A percentile compares a stretch with the other conserved stretches of the same genome.
phyloP scores from a whole-genome alignment of 805 yeast genomes.

The Gaillardinia entomophila region DNA sequence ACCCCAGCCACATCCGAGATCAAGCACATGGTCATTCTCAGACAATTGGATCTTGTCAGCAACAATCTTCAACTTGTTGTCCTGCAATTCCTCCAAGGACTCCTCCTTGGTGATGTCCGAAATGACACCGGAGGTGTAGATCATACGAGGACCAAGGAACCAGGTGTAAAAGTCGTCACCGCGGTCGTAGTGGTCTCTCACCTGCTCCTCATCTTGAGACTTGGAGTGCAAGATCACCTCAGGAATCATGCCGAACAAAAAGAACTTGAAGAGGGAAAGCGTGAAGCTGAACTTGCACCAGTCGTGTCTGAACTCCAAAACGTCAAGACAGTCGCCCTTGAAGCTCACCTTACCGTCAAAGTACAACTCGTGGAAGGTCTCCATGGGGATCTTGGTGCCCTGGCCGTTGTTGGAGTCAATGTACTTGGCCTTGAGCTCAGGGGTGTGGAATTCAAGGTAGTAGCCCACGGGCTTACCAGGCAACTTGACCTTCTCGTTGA shows the following conservation, averaged over 20 bases:
- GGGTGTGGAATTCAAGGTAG: slow-evolving; percentile 78
- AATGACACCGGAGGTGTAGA: slow-evolving; percentile 84
- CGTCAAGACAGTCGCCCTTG: slow-evolving; percentile 82
- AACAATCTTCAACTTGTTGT: slow-evolving; percentile 80
- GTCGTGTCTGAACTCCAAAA: slow-evolving; percentile 83
- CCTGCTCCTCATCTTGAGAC: slow-evolving; percentile 95
- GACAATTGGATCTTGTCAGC: slow-evolving; percentile 78
- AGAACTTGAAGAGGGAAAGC: slow-evolving; percentile 66
- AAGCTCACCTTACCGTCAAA: slow-evolving; percentile 79
- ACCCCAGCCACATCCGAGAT: slow-evolving; percentile 96
- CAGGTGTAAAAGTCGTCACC: slow-evolving; percentile 93
- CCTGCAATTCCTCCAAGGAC: slow-evolving; percentile 76
- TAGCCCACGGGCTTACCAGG: slow-evolving; percentile 76
- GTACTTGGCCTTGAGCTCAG: slow-evolving; percentile 61
- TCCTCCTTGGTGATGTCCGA: slow-evolving; percentile 66
- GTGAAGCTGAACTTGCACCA: slow-evolving; percentile 86
- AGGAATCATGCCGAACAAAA: slow-evolving; percentile 83
- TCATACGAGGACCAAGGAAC: slow-evolving; percentile 93
- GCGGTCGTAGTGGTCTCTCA: slow-evolving; percentile 91
- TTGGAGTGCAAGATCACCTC: slow-evolving; percentile 89
- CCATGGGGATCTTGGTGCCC: slow-evolving; percentile 79
- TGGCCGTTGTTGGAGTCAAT: slow-evolving; percentile 47
- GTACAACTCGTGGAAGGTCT: slow-evolving; percentile 84
- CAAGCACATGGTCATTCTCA: slow-evolving; percentile 70
- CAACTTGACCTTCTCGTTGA: slow-evolving; percentile 68